Base-by-base conservation (phyloP, 331 rosid species). In the Phaseolus coccineus region DNA sequence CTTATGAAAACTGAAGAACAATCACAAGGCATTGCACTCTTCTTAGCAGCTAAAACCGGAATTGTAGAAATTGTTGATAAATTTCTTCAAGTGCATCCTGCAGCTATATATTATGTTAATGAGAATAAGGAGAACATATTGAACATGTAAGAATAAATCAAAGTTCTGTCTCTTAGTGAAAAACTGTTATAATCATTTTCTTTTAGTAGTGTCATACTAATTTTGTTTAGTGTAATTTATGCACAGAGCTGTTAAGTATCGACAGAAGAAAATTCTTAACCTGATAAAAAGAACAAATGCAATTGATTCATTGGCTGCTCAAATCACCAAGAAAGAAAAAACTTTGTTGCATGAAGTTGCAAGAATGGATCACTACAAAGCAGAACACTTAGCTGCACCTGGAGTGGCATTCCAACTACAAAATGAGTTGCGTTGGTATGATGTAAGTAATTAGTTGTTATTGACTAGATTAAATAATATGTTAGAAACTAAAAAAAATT, bases 361-460 rank as follows among this genome's bases (percentile, higher is more conserved):
- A 2, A 44, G 62, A 5, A 76, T 39, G 25, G 56, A 51, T 14
- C 53, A 25, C n/a, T 46, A 71, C 27, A 10, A 22, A 24, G 24
- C 30, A 28, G 46, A 37, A 15, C 15, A 14, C 10, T 42, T 11
- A 24, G 66, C 65, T 0, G 22, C 22, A 19, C 22, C 22, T 19
- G 87, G 85, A 27, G 80, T 73, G 5, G 83, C 85, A 31, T 56
- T 84, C 11, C 73, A 65, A 3, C 13, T 84, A 2, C 82, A 80
- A 11, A 56, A 71, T 0, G 87, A 84, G 63, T 48, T 80, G 39
- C 6, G 12, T 1, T 84, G 85, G 85, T 65, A 39, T 6, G n/a
- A 78, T 61, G 80, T 73, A 19, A 19, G 22, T 19, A 19, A 19
- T 19, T 19, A 19, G 22, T 19, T 19, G 22, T 19, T 19, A 19